A percentile compares a stretch with the other conserved stretches of the same genome.
phyloP scores from a whole-genome alignment of 2,329 filamentous ascomycete genomes.

The Penicillium janthinellum region DNA sequence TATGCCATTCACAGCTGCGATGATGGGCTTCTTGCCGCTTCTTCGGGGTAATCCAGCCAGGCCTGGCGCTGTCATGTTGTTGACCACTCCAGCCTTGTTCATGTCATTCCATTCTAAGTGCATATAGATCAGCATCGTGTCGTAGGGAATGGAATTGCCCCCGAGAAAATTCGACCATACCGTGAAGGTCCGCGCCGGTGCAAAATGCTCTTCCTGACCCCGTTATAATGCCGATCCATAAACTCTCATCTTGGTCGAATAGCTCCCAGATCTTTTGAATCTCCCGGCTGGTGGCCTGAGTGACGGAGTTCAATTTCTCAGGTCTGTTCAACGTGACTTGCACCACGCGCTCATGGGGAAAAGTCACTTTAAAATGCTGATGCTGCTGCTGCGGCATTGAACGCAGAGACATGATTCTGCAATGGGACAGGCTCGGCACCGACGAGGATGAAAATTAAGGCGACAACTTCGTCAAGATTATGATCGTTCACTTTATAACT shows the following conservation, averaged over 20 bases:
- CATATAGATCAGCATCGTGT: neutral
- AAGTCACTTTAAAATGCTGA: constrained; percentile 35
- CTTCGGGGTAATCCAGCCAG: constrained; percentile 69
- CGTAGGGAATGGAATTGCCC: too few species aligned
- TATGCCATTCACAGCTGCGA: constrained; percentile 75
- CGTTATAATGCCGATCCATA: constrained; percentile 66
- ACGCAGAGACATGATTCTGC: constrained; percentile 29
- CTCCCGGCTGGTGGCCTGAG: constrained; percentile 44
- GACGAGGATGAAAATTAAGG: neutral
- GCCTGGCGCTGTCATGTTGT: constrained; percentile 50
- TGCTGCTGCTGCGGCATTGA: constrained; percentile 17
- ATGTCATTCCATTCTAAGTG: constrained; percentile 55
- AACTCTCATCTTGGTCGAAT: constrained; percentile 63
- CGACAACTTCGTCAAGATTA: neutral
- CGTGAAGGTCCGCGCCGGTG: constrained; percentile 68
- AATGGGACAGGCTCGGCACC: constrained; percentile 10
- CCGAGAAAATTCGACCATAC: constrained; percentile 16
- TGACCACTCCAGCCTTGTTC: constrained; percentile 38
- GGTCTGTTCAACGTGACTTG: constrained; percentile 47
- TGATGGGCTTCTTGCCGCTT: constrained; percentile 70
- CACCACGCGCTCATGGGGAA: constrained; percentile 45
- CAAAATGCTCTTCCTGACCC: constrained; percentile 67
- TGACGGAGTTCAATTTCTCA: constrained; percentile 46
- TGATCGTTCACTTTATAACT: neutral
- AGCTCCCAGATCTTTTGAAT: constrained; percentile 56